Evolutionary conservation across 768 basidiomycete species (phyloP).

Genomic region (Trametes villosa): DNA sequence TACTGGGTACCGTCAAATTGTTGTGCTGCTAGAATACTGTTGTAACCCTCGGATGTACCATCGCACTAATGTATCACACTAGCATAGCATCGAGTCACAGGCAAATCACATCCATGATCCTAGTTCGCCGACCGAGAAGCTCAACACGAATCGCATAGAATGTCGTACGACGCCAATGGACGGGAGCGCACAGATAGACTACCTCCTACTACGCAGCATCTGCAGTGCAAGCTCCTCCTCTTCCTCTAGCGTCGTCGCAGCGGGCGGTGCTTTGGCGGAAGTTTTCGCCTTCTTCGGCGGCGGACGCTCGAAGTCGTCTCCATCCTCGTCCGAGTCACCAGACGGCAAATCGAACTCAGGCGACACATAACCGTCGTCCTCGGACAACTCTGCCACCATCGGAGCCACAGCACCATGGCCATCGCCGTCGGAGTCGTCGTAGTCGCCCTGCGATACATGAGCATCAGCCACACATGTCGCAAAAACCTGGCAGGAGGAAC

Average conservation of each 20-base stretch:
- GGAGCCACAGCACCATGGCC: constrained; percentile 15
- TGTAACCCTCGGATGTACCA: too few relatives aligned
- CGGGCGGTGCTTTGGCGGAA: neutral
- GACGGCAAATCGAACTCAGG: constrained; percentile 60
- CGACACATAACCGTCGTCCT: constrained; percentile 68
- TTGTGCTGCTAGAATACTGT: too few relatives aligned
- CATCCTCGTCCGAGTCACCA: constrained; percentile 18
- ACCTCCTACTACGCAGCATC: constrained; percentile 25
- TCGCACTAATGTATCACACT: too few relatives aligned
- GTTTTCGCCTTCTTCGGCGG: constrained; percentile 20
- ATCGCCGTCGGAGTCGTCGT: constrained; percentile 29
- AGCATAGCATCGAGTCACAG: too few relatives aligned
- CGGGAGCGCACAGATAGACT: neutral
- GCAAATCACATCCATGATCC: too few relatives aligned
- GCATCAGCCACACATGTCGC: neutral
- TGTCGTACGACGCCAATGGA: neutral
- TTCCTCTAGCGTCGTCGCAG: constrained; percentile 16
- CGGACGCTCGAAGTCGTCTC: constrained; percentile 11
- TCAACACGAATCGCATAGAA: too few relatives aligned
- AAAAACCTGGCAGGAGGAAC: neutral
- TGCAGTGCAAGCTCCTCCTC: constrained; percentile 28
- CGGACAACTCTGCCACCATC: constrained; percentile 40
- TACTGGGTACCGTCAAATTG: too few relatives aligned
- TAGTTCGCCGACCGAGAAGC: too few relatives aligned
- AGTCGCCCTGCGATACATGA: neutral